Evolutionary conservation across 805 yeast species (phyloP), one percentile per base, ranked within the genome.

Genomic region (Pichia ethanolica): DNA sequence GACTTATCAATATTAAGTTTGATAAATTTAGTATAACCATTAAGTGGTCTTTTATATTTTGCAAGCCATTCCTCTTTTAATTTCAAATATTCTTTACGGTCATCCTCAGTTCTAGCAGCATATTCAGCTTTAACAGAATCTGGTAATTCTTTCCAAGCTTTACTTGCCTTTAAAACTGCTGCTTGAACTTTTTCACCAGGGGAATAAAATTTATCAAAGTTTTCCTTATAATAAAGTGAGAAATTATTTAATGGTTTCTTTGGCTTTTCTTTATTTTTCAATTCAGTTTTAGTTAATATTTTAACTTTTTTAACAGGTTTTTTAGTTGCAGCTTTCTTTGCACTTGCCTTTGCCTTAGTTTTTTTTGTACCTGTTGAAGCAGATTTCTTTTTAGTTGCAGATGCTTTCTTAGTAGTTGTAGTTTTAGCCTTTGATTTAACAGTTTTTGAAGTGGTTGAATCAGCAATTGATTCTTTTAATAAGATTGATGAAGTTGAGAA

Each of bases 21-120:
- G 41, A 58, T 49, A 41, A 56, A 64, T 38, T 56, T 58, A 34
- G 46, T 49, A 51, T 61, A 64, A 26, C 59, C 60, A 8, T 56
- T 41, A 9, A 56, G 47, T 37, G 58, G 56, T 26, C 48, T 49
- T 13, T 56, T 57, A 36, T 55, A 59, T 37, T 61, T 61, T 8
- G 42, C 52, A 25, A 52, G 54, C 67, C 67, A 64, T 3, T 52
- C 61, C 1, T 53, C 56, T 27, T 56, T n/a, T 5, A 48, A 56
- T 25, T 46, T 44, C 1, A 27, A 26, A 27, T 59, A 56, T 36
- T 52, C 32, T 12, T 39, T 56, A 26, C 13, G 12, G 5, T 39
- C 27, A 14, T 46, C 43, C 6, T 42, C 43, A 8, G 45, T 32
- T 25, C 30, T 36, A 5, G 27, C 27, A 5, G 37, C 28, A 43